Evolutionary conservation across 306 rosid genomes (phyloP), one percentile per base, ranked within the genome.

Genomic region (Quercus wislizeni): DNA sequence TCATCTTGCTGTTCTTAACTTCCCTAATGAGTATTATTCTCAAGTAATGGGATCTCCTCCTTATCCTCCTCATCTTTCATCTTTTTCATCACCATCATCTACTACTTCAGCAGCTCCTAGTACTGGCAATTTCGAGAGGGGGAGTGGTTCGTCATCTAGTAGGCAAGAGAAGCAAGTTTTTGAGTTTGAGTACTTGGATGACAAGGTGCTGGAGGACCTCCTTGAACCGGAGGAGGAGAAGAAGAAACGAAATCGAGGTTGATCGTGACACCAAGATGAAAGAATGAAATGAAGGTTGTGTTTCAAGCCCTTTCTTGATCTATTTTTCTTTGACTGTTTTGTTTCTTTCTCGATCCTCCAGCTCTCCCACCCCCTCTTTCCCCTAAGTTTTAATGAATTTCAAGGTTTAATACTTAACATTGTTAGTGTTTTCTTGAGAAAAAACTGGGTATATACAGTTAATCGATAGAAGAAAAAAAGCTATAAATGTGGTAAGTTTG

Each of bases 1-100:
- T 43, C 97, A 90, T 73, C 92, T 90, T 73, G 95, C 97, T 14
- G 88, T 76, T 41, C 93, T 92, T 0, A 92, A 92, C 76, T 92
- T 92, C 74, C 97, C 97, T 4, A 85, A 67, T 77, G 95, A 92
- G 85, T 92, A 90, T n/a, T 90, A 92, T 81, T 62, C 97, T 27
- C 83, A 80, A 55, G 74, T 90, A 21, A 74, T 83, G 78, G 91
- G 90, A 0, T 85, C 93, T 49, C 91, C 92, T 55, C 91, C 97
- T 41, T 76, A 87, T 78, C 87, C 92, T 71, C 91, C 91, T n/a
- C 73, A 85, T 70, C 74, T 87, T 17, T 80, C 88, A 25, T 23
- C 87, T 46, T 55, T 86, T 1, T 6, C 79, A 0, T 43, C 76
- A 8, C 2, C 17, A 49, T 78, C 86, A 1, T 74, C 78, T 3